Conservation (phyloP, 495 filamentous ascomycete species). For the Penicillium mononematosum region DNA sequence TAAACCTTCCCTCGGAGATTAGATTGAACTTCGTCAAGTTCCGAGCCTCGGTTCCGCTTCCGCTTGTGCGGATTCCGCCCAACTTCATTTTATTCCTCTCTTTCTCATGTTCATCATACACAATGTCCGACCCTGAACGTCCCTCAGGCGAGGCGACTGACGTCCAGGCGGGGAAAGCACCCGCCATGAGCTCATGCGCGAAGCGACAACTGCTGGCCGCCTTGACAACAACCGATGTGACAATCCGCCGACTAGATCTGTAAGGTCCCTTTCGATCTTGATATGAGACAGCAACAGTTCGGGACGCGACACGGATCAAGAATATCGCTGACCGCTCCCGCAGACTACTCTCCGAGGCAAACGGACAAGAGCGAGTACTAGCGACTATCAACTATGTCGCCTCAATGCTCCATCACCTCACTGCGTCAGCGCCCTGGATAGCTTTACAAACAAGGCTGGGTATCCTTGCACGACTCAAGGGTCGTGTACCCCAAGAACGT, state of each 20-base stretch:
- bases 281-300: no score
- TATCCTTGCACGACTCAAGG: slow-evolving; percentile 39
- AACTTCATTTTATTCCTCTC: slow-evolving; percentile 1
- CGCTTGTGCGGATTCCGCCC: slow-evolving; percentile 12
- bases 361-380: slow-evolving; percentile 38
- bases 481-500: slow-evolving; percentile 15
- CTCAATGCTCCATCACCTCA: slow-evolving; percentile 42
- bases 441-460: slow-evolving; percentile 37
- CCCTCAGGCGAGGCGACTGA: slow-evolving; percentile 4
- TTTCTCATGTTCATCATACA: slow-evolving; percentile 13
- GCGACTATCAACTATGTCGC: slow-evolving; percentile 41
- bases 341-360: slow-evolving; percentile 37
- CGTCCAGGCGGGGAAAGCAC: slow-evolving; percentile 29
- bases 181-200: slow-evolving; percentile 24
- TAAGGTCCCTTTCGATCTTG: slow-evolving; percentile 18
- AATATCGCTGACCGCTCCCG: slow-evolving; percentile 10
- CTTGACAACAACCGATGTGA: slow-evolving; percentile 35
- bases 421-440: slow-evolving; percentile 39
- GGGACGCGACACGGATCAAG: not conserved
- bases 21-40: slow-evolving; percentile 9
- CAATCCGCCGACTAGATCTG: slow-evolving; percentile 39
- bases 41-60: slow-evolving; percentile 30
- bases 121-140: slow-evolving; percentile 21
- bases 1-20: slow-evolving; percentile 3
- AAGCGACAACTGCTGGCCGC: slow-evolving; percentile 33